These are phyloP conservation scores for Ceratobasidium sp. DNA, from an alignment of 1,284 basidiomycete genomes.

Conservation along the genomic window DNA sequence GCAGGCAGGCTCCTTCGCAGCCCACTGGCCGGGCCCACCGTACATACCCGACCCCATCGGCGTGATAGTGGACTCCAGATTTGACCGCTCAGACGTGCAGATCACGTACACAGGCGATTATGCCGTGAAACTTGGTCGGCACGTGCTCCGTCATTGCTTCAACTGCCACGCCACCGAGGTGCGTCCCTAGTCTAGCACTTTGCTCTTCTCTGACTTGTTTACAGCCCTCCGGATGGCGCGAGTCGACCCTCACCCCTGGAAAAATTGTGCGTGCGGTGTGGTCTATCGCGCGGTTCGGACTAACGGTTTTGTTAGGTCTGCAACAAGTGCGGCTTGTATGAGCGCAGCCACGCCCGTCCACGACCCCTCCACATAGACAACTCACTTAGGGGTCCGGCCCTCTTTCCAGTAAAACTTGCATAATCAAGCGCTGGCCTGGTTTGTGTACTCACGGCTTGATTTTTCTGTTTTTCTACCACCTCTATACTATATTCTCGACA, in stretches of 20 bases:
- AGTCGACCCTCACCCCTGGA: conserved; percentile 85
- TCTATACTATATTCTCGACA: no score
- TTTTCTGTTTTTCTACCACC: no score
- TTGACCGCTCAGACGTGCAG: conserved; percentile 63
- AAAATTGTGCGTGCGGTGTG: conserved; percentile 75
- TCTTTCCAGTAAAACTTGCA: no score
- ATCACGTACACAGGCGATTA: conserved; percentile 90
- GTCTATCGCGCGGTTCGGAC: neutral
- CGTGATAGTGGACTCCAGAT: conserved; percentile 36
- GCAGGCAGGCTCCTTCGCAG: neutral
- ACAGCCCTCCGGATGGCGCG: conserved; percentile 81
- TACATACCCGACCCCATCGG: conserved; percentile 33
- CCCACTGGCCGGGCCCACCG: conserved; percentile 16
- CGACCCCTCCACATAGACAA: conserved; percentile 87
- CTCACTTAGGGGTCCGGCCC: conserved; percentile 27
- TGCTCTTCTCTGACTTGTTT: conserved; percentile 10
- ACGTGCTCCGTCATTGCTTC: conserved; percentile 84
- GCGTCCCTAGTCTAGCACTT: conserved; percentile 6
- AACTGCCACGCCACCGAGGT: conserved; percentile 87
- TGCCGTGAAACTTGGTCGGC: conserved; percentile 87
- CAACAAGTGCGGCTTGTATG: conserved; percentile 90
- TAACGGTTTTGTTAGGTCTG: conserved; percentile 68
- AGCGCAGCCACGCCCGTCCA: conserved; percentile 84
- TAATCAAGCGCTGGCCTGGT: no score
- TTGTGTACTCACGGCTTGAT: no score